Evolutionary conservation across 1,284 basidiomycete genomes (phyloP), one percentile per base, ranked within the genome.

Genomic region (Waitea zeae): DNA sequence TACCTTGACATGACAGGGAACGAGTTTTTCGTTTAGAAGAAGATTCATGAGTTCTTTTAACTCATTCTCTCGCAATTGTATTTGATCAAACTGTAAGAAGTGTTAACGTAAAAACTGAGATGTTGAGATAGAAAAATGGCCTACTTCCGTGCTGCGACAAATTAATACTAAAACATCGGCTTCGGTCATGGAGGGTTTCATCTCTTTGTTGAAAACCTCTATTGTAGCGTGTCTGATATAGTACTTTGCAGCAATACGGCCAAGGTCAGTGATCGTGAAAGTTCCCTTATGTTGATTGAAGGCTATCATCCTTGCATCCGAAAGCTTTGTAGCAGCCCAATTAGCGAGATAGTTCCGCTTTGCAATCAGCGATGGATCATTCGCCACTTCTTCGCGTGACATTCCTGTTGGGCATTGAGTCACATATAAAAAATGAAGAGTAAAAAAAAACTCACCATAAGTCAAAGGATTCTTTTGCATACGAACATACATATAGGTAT

Each of bases 401-500:
- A 98, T 78, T n/a, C 88, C 82, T 87, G 41, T 1, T 1, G 27
- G 29, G n/a, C 31, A 31, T 18, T n/a, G n/a, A 29, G 17, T 26
- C 22, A 31, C 27, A 36, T 22, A 12, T 30, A 31, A n/a, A 13
- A 30, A n/a, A n/a, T n/a, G n/a, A n/a, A n/a, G n/a, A n/a, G n/a
- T n/a, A n/a, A n/a, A n/a, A n/a, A n/a, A n/a, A n/a, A 12, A 6
- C 42, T 39, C 44, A 82, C 87, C 90, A 49, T 98, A 98, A 35
- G 84, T 63, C 43, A 82, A 73, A 1, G 93, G 95, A 44, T 95
- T 95, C 50, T 83, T 84, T 36, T 74, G 69, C 89, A 98, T 95
- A 30, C 95, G 73, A 2, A 97, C 93, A 49, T 88, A 92, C 17
- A 98, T 69, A 52, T 97, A 99, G 1, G 95, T 98, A 51, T 96